Evolutionary conservation across 2,329 filamentous ascomycete genomes (phyloP).

Genomic region (Claviceps pazoutovae): DNA sequence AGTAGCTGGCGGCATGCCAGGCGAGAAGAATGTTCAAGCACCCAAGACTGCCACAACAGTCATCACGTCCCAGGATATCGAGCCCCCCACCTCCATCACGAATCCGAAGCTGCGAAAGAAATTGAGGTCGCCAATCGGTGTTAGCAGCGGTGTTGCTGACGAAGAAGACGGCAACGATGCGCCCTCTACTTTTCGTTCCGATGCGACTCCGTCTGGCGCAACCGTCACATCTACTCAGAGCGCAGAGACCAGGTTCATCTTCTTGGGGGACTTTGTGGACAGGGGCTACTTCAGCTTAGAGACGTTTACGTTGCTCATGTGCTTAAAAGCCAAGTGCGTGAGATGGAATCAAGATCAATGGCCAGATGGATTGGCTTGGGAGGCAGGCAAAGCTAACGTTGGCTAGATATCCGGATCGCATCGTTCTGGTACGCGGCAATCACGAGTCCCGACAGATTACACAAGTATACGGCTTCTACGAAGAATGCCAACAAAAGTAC

Average conservation of each 20-base stretch:
- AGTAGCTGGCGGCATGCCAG: constrained; percentile 92
- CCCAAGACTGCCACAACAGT: constrained; percentile 56
- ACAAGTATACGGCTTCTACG: constrained; percentile 98
- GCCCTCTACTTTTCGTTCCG: constrained; percentile 13
- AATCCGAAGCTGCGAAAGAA: constrained; percentile 79
- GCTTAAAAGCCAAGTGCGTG: constrained; percentile 60
- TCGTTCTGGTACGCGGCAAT: constrained; percentile 93
- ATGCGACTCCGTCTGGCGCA: constrained; percentile 20
- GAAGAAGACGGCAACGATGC: constrained; percentile 31
- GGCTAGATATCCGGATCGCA: constrained; percentile 75
- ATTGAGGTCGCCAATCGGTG: constrained; percentile 39
- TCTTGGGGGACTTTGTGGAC: constrained; percentile 85
- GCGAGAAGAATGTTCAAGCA: constrained; percentile 56
- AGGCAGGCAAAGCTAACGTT: background rate
- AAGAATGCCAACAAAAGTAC: constrained; percentile 95
- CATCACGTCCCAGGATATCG: constrained; percentile 83
- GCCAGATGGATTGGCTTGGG: background rate
- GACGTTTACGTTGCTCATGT: constrained; percentile 94
- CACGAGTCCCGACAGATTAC: constrained; percentile 97
- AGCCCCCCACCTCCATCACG: constrained; percentile 78
- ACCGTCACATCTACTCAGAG: constrained; percentile 28
- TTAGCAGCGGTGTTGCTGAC: constrained; percentile 34
- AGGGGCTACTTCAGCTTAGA: constrained; percentile 95
- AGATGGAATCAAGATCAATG: background rate
- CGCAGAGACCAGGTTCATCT: constrained; percentile 43